Conservation (phyloP, 345 rosid genomes). For the Lenwebbia sp. region DNA sequence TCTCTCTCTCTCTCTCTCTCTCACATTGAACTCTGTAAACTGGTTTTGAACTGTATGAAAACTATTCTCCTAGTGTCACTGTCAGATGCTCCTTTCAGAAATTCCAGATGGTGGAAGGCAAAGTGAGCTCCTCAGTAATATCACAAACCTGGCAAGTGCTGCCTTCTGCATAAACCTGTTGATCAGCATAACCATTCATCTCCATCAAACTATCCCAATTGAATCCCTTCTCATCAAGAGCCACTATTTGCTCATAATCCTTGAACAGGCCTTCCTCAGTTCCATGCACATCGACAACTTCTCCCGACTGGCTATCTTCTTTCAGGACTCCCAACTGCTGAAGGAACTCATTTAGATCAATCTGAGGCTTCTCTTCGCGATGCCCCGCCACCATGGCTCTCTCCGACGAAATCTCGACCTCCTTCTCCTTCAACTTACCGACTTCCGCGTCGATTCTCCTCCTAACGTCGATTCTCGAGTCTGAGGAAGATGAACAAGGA, state of each 20-base stretch:
- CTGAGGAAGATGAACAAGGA: slow-evolving; percentile 33
- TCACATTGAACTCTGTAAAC: not conserved
- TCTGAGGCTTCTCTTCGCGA: slow-evolving; percentile 58
- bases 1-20: not conserved
- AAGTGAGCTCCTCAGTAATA: slow-evolving; percentile 36
- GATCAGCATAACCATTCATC: slow-evolving; percentile 34
- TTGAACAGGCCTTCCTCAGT: slow-evolving; percentile 15
- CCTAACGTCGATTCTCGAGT: slow-evolving; percentile 17
- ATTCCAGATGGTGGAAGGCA: slow-evolving; percentile 64
- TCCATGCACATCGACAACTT: slow-evolving; percentile 9
- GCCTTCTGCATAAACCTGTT: slow-evolving; percentile 18
- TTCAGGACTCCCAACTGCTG: slow-evolving; percentile 77
- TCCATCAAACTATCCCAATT: slow-evolving; percentile 66
- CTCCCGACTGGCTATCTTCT: slow-evolving; percentile 14
- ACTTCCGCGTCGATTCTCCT: slow-evolving; percentile 2
- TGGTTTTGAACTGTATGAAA: not conserved
- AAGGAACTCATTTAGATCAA: slow-evolving; percentile 87
- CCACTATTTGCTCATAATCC: slow-evolving; percentile 26
- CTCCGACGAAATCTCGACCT: slow-evolving; percentile 17
- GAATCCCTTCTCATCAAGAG: slow-evolving; percentile 34
- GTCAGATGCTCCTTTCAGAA: slow-evolving; percentile 14
- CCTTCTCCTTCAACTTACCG: slow-evolving; percentile 13
- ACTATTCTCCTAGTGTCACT: not conserved
- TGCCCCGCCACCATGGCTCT: not conserved
- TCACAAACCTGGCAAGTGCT: slow-evolving; percentile 37